A percentile compares a stretch with the other conserved stretches of the same genome.
phyloP scores from a whole-genome alignment of 768 basidiomycete genomes.

The Phanerodontia chrysosporium region DNA sequence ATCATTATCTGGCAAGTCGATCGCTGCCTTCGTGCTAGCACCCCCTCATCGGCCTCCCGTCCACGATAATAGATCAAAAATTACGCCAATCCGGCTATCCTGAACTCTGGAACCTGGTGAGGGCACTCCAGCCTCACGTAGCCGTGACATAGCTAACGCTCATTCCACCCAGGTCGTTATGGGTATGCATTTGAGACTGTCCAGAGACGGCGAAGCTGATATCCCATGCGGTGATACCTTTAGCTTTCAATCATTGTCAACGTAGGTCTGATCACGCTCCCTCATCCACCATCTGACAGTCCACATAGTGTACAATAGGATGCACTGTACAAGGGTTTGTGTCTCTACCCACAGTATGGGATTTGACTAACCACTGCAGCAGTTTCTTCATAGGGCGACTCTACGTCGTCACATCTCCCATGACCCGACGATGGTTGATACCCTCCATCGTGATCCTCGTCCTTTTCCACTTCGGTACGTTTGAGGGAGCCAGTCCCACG shows the following conservation, averaged over 20 bases:
- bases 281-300: neutral
- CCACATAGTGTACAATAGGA: slow-evolving; percentile 3
- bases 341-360: neutral
- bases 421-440: slow-evolving; percentile 1
- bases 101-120: slow-evolving; percentile 3
- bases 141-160: neutral
- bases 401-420: slow-evolving; percentile 1
- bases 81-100: slow-evolving; percentile 1
- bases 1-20: slow-evolving; percentile 10
- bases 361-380: neutral
- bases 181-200: slow-evolving; percentile 2
- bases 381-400: slow-evolving; percentile 11
- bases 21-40: neutral
- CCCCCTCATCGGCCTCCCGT: neutral
- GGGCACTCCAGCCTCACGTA: neutral
- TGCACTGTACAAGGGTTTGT: slow-evolving; percentile 12
- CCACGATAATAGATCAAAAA: slow-evolving; percentile 4
- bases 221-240: neutral
- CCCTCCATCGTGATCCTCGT: slow-evolving; percentile 8
- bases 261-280: neutral
- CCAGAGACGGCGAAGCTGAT: neutral
- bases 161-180: slow-evolving; percentile 7
- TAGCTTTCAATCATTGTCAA: slow-evolving; percentile 11
- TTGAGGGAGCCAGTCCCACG: neutral
- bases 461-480: slow-evolving; percentile 6